phyloP scores from a whole-genome alignment of 352 stramenopile genomes.

The Aphanomyces cochlioides region DNA sequence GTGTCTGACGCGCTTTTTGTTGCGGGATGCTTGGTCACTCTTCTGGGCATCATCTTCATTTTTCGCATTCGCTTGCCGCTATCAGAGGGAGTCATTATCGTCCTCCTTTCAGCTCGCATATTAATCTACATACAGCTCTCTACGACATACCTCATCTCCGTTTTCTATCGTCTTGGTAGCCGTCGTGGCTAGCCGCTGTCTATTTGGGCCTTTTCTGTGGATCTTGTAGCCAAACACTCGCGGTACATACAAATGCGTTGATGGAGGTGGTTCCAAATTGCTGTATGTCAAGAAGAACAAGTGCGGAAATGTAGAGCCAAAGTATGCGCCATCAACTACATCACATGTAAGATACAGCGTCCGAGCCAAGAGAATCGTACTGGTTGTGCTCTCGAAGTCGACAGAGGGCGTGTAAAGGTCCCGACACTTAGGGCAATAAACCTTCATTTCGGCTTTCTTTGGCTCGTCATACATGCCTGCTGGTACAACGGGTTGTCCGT shows the following conservation, averaged over 20 bases:
- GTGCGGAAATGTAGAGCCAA: conserved; percentile 98
- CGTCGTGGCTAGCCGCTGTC: conserved; percentile 71
- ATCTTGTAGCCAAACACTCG: conserved; percentile 92
- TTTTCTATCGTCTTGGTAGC: conserved; percentile 50
- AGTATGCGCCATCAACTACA: conserved; percentile 95
- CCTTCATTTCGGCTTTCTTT: conserved; percentile 89
- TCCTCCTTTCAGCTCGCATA: conserved; percentile 7
- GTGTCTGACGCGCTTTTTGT: conserved; percentile 30
- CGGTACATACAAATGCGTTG: conserved; percentile 83
- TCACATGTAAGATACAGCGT: conserved; percentile 5
- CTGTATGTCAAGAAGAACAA: conserved; percentile 98
- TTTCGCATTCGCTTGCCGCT: conserved; percentile 17
- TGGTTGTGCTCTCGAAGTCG: conserved; percentile 79
- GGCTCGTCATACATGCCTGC: conserved; percentile 83
- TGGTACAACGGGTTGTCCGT: conserved; percentile 77
- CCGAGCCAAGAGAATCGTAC: conserved; percentile 42
- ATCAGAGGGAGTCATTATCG: conserved; percentile 28
- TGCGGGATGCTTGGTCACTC: conserved; percentile 26
- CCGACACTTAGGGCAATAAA: conserved; percentile 87
- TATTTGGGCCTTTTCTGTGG: conserved; percentile 82
- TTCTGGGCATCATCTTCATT: not conserved
- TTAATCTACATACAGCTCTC: conserved; percentile 18
- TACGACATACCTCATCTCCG: conserved; percentile 25
- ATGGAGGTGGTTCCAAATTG: conserved; percentile 82
- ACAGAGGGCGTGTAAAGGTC: conserved; percentile 82